These are phyloP conservation scores for Pythium monospermum DNA, from an alignment of 352 stramenopile genomes.

Conservation along the genomic window DNA sequence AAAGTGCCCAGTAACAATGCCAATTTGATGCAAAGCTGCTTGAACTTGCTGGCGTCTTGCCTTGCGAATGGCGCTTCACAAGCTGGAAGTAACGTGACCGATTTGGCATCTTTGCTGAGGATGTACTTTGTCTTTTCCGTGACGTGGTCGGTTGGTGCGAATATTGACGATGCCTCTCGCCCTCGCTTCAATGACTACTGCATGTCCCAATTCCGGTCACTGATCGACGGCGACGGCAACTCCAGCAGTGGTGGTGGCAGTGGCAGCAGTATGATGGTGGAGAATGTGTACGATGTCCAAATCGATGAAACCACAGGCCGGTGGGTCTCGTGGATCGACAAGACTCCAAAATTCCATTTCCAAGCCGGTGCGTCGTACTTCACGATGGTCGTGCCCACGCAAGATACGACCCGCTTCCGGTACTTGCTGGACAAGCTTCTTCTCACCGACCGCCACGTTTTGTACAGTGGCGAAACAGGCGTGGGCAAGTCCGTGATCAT, in stretches of 20 bases:
- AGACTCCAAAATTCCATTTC: constrained; percentile 88
- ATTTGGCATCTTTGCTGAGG: constrained; percentile 51
- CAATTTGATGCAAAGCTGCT: constrained; percentile 84
- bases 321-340: constrained; percentile 85
- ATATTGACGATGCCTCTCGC: constrained; percentile 79
- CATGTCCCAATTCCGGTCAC: constrained; percentile 50
- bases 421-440: constrained; percentile 90
- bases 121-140: constrained; percentile 89
- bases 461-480: constrained; percentile 90
- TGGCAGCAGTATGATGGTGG: constrained; percentile 25
- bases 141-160: constrained; percentile 83
- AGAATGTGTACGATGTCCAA: constrained; percentile 84
- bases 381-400: constrained; percentile 92
- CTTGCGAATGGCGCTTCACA: constrained; percentile 38
- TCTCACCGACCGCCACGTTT: constrained; percentile 74
- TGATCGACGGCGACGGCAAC: constrained; percentile 51
- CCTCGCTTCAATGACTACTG: constrained; percentile 87
- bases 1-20: constrained; percentile 86
- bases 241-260: constrained; percentile 4
- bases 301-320: constrained; percentile 67
- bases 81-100: constrained; percentile 35
- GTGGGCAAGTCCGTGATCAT: constrained; percentile 93
- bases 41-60: constrained; percentile 85
- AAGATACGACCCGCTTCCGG: constrained; percentile 92
- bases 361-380: constrained; percentile 88